Evolutionary conservation across 1,284 basidiomycete genomes (phyloP).

Genomic region (Boletellus deceptivus): DNA sequence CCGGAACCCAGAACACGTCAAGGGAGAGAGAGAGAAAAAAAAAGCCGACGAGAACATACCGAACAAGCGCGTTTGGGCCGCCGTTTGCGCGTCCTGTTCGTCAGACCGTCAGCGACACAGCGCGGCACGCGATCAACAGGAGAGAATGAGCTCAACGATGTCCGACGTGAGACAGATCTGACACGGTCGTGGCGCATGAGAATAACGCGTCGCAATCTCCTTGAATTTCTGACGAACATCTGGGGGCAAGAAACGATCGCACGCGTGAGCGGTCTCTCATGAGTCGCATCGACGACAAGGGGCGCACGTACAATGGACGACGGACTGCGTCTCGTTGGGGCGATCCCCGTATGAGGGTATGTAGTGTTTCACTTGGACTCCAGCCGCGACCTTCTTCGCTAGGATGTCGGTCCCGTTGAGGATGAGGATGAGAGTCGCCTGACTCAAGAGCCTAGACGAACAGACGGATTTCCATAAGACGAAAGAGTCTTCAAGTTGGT

Average conservation of each 20-base stretch:
- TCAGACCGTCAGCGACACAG: background rate
- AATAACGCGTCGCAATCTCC: slow-evolving; percentile 49
- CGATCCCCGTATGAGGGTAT: slow-evolving; percentile 59
- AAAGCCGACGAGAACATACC: slow-evolving; percentile 26
- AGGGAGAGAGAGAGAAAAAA: no score
- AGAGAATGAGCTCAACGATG: slow-evolving; percentile 41
- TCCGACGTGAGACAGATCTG: slow-evolving; percentile 64
- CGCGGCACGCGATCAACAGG: background rate
- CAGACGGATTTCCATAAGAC: slow-evolving; percentile 62
- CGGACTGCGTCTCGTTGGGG: slow-evolving; percentile 46
- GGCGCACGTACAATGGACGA: slow-evolving; percentile 42
- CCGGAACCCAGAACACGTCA: no score
- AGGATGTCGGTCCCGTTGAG: slow-evolving; percentile 65
- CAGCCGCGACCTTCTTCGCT: slow-evolving; percentile 54
- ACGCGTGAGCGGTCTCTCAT: background rate
- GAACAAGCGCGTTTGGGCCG: slow-evolving; percentile 37
- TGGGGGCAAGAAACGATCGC: slow-evolving; percentile 13
- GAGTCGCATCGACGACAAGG: no score
- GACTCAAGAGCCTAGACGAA: slow-evolving; percentile 51
- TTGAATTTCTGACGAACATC: slow-evolving; percentile 55
- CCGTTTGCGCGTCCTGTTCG: slow-evolving; percentile 42
- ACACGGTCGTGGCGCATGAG: slow-evolving; percentile 45
- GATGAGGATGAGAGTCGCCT: slow-evolving; percentile 62
- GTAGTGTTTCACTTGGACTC: slow-evolving; percentile 51
- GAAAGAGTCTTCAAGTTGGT: slow-evolving; percentile 64